Conservation (phyloP, 306 rosid species). For the Abrus precatorius region DNA sequence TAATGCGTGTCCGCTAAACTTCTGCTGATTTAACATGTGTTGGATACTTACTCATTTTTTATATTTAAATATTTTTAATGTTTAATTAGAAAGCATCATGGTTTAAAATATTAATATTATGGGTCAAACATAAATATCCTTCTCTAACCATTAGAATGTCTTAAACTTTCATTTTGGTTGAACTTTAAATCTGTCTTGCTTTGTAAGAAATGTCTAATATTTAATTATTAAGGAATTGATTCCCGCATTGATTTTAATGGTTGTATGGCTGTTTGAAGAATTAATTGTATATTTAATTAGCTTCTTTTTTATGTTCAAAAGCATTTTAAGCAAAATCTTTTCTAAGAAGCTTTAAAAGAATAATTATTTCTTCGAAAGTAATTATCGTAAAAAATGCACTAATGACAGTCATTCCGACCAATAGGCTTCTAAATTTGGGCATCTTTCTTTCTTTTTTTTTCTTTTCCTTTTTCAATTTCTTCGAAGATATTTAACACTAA, state of each 20-base stretch:
- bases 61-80: conserved; percentile 4
- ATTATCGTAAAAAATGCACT: background rate
- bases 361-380: background rate
- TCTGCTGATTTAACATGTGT: background rate
- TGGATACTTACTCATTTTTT: background rate
- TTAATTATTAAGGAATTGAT: background rate
- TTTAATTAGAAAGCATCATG: background rate
- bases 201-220: background rate
- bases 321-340: background rate
- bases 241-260: background rate
- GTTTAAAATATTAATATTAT: background rate
- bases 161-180: background rate
- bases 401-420: background rate
- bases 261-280: background rate
- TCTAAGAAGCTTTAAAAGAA: background rate
- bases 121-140: background rate
- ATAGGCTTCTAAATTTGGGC: background rate
- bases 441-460: conserved; percentile 6
- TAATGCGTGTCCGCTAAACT: background rate
- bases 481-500: background rate
- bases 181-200: background rate
- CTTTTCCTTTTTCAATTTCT: background rate
- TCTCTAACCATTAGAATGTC: background rate
- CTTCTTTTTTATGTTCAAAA: background rate
- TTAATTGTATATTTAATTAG: background rate